phyloP scores from a whole-genome alignment of 2,329 filamentous ascomycete species.

The Xylariaceae sp. region DNA sequence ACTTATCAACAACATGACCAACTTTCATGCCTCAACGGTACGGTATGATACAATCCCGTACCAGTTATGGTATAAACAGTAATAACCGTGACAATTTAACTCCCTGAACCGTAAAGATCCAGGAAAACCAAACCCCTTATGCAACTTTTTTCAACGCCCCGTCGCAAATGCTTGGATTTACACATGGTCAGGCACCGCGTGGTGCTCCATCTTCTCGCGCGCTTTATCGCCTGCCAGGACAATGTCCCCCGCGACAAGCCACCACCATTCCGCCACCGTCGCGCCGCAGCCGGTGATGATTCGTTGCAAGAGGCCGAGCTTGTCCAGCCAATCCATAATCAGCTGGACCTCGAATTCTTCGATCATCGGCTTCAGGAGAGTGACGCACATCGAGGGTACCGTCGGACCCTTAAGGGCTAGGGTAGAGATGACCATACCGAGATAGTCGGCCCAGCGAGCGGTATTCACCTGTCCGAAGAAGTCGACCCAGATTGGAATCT shows the following conservation, averaged over 20 bases:
- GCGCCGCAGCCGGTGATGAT: conserved; percentile 40
- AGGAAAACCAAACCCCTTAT: no score
- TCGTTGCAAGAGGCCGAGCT: conserved; percentile 48
- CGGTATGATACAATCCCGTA: no score
- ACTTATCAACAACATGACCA: no score
- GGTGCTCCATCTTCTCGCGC: neutral
- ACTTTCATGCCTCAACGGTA: no score
- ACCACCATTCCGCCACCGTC: conserved; percentile 63
- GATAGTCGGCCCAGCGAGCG: conserved; percentile 60
- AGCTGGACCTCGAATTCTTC: conserved; percentile 60
- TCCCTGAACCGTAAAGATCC: no score
- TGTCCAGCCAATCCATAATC: conserved; percentile 55
- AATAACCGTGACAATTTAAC: no score
- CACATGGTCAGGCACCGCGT: no score
- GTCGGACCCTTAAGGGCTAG: conserved; percentile 60
- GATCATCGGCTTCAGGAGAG: conserved; percentile 53
- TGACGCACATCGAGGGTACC: conserved; percentile 48
- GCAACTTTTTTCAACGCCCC: no score
- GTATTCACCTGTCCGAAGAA: conserved; percentile 58
- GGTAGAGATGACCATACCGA: conserved; percentile 59
- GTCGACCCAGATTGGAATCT: conserved; percentile 68
- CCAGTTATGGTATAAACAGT: no score
- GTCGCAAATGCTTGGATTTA: no score
- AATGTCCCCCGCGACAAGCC: conserved; percentile 50
- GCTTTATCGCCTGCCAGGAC: conserved; percentile 20